Base-by-base conservation (phyloP, 257 asterid species). In the Perilla frutescens region DNA sequence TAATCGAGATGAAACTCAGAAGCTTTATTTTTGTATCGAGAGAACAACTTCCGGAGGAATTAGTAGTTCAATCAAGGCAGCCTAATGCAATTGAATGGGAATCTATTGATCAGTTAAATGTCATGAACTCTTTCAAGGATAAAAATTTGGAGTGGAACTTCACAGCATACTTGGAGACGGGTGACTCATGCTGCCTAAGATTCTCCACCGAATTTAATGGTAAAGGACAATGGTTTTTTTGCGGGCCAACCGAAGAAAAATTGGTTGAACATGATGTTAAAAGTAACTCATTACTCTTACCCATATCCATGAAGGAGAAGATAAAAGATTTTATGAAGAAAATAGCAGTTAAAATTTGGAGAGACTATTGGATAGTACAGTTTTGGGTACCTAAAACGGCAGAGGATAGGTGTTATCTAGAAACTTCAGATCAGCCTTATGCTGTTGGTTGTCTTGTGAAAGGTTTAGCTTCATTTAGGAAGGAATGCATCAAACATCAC, bases 371-470 rank as follows among this genome's bases (percentile, higher is more conserved):
- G 37, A 31, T 57, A 39, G 6, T 44, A 26, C 76, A 71, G 11
- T 58, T 71, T 47, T 71, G 68, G 68, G 60, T 5, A 0, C 56
- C 41, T 1, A 32, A 45, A 47, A 45, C 6, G 49, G 13, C 0
- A 3, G 62, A 12, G 13, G 53, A 13, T 11, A 39, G 45, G 13
- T 34, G 43, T 37, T 34, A 10, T n/a, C 66, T 60, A 7, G 12
- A 34, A 12, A 71, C 77, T 37, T 45, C 36, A 54, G 63, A 62
- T 8, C 77, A 55, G 13, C 77, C 81, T 7, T 77, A 71, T 64
- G 73, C 57, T 56, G 68, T 77, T 64, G 49, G 51, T 62, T 15
- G 39, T 45, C 68, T 77, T 4, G 31, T 14, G 5, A 77, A 77
- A 56, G 77, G 81, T 0, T 4, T 37, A 12, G 55, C 54, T 63